Base-by-base conservation (phyloP, 2,329 filamentous ascomycete genomes). In the Acarospora socialis region DNA sequence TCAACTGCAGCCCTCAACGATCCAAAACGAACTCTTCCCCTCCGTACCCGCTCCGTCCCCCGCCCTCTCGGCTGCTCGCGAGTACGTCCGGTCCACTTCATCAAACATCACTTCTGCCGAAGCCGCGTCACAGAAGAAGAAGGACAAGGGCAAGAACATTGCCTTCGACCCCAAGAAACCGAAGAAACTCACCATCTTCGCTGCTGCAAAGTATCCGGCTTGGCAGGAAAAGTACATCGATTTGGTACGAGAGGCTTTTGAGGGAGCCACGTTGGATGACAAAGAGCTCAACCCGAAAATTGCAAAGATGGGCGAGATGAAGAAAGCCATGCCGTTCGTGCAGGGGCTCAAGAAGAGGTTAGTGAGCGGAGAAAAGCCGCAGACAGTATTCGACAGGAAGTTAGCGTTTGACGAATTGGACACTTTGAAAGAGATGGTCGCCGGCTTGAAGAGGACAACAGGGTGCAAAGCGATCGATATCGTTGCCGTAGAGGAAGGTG, bases 301-400 rank as follows among this genome's bases (percentile, higher is more conserved):
- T 36, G 74, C 73, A 45, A 92, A 92, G 65, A 66, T 83, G 50
- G 75, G 74, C 25, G 81, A 92, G 59, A 83, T 84, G 69, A 98
- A 95, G 73, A 90, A 92, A 61, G 87, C 84, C 2, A 95, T 95
- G 87, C 90, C 90, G 0, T 95, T 94, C 50, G 77, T 94, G 30
- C 86, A 95, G 60, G 60, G 55, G 5, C 63, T 95, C 38, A 94
- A 94, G 76, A 81, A 72, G 55, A 73, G 81, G 32, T 69, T 98
- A 34, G 66, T 83, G 35, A 52, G 53, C 21, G 65, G 67, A 30
- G 78, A 81, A 39, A 73, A 87, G 57, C 61, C 72, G 2, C 63
- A 69, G 15, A 65, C 60, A 2, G 82, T 94, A 7, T 76, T 95
- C 49, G 75, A 87, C 51, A 70, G 84, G 43, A 82, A 87, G 58